These are phyloP conservation scores for Penicillium sp. DNA, from an alignment of 2,329 filamentous ascomycete genomes.

Conservation along the genomic window DNA sequence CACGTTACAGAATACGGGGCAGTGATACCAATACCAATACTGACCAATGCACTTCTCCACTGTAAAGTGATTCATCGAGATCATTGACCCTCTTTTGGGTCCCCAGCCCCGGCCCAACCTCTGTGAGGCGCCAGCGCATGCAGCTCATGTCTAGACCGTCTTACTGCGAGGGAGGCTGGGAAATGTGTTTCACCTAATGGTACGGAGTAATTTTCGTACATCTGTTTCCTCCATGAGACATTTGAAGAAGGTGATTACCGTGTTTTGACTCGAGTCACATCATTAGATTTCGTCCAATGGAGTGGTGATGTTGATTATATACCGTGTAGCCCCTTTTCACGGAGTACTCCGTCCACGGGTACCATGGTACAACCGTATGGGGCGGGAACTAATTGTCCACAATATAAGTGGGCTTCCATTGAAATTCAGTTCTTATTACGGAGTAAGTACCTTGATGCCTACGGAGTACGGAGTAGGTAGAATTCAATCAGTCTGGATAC, in stretches of 20 bases:
- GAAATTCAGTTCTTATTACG: not conserved
- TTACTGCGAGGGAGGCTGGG: slow-evolving; percentile 6
- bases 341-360: not conserved
- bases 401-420: not conserved
- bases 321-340: not conserved
- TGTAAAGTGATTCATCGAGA: slow-evolving; percentile 11
- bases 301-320: not conserved
- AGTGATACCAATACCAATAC: not conserved
- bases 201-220: not conserved
- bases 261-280: not conserved
- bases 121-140: slow-evolving; percentile 10
- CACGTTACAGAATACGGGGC: not conserved
- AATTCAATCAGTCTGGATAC: not conserved
- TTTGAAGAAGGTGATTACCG: not conserved
- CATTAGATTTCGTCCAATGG: not conserved
- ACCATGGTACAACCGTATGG: not conserved
- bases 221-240: not conserved
- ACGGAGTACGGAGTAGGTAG: not conserved
- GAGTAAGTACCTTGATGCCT: too few species aligned
- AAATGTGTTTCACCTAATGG: not conserved
- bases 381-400: not conserved
- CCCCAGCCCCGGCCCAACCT: slow-evolving; percentile 13
- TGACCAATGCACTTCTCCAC: slow-evolving; percentile 5
- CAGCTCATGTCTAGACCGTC: slow-evolving; percentile 21
- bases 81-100: slow-evolving; percentile 8